Evolutionary conservation across 345 rosid species (phyloP).

Genomic region (Combretum micranthum): DNA sequence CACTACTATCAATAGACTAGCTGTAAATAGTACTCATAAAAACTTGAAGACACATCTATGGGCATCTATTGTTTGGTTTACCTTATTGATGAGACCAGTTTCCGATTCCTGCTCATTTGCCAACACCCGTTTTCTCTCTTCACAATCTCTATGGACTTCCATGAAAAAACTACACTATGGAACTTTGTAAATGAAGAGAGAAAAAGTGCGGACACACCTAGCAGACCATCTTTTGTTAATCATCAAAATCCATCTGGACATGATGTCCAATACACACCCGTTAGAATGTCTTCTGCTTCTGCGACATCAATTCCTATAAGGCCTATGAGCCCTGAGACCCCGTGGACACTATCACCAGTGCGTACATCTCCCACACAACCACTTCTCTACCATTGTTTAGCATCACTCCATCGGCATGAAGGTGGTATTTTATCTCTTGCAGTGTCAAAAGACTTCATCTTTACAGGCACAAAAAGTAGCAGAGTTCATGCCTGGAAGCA

Average conservation of each 20-base stretch:
- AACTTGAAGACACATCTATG: too few relatives aligned
- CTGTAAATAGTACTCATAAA: too few relatives aligned
- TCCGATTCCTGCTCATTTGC: neutral
- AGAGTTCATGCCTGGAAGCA: slow-evolving; percentile 14
- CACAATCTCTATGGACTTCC: slow-evolving; percentile 9
- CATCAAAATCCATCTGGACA: neutral
- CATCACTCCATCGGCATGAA: slow-evolving; percentile 13
- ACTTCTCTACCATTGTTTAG: slow-evolving; percentile 12
- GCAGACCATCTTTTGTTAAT: neutral
- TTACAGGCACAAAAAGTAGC: slow-evolving; percentile 14
- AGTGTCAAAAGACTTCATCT: slow-evolving; percentile 8
- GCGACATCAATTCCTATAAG: neutral
- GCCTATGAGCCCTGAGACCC: slow-evolving; percentile 17
- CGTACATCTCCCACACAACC: slow-evolving; percentile 10
- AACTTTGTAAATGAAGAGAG: slow-evolving; percentile 8
- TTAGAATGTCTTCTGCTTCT: neutral
- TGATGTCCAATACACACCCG: neutral
- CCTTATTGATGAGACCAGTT: too few relatives aligned
- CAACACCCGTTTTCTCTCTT: neutral
- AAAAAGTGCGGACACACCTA: neutral
- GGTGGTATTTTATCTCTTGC: slow-evolving; percentile 15
- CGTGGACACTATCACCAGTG: slow-evolving; percentile 8
- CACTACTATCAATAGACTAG: too few relatives aligned
- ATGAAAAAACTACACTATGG: slow-evolving; percentile 7
- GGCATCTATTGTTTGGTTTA: too few relatives aligned